Percentiles rank a stretch among this genome's conserved stretches.
These are phyloP conservation scores for Magnolia changhungtana DNA, from an alignment of 164 flowering plant genomes.

Conservation along the genomic window DNA sequence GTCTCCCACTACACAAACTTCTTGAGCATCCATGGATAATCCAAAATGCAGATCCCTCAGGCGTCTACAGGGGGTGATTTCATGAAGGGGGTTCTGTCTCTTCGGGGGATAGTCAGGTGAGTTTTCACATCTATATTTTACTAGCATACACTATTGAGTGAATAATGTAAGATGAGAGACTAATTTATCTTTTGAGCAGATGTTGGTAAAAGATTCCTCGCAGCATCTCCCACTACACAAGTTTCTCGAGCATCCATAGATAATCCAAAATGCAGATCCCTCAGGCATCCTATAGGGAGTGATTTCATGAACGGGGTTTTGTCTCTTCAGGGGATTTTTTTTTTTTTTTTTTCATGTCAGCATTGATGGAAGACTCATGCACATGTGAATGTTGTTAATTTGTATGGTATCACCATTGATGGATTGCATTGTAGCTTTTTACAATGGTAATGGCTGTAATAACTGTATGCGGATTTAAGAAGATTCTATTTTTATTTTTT, in stretches of 20 bases:
- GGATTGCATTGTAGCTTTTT: neutral
- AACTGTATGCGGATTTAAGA: neutral
- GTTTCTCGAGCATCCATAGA: slow-evolving; percentile 96
- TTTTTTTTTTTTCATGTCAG: neutral
- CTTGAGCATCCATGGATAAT: slow-evolving; percentile 98
- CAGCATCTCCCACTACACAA: slow-evolving; percentile 83
- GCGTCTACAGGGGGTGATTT: slow-evolving; percentile 45
- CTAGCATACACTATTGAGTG: neutral
- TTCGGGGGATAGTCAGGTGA: slow-evolving; percentile 53
- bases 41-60: slow-evolving; percentile 96
- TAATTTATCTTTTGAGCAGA: slow-evolving; percentile 32
- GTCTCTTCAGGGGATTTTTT: neutral
- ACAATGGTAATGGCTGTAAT: neutral
- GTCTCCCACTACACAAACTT: slow-evolving; percentile 84
- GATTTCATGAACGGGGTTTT: neutral
- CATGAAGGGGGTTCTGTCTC: neutral
- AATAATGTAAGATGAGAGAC: neutral
- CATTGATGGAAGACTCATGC: neutral
- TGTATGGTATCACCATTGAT: neutral
- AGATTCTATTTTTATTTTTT: neutral
- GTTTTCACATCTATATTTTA: neutral
- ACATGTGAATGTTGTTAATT: neutral
- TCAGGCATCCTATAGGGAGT: slow-evolving; percentile 63
- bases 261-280: slow-evolving; percentile 94
- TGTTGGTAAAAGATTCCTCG: slow-evolving; percentile 89